These are phyloP conservation scores for Plasmodium sp. DNA, from an alignment of 169 alveolate species.

Conservation along the genomic window DNA sequence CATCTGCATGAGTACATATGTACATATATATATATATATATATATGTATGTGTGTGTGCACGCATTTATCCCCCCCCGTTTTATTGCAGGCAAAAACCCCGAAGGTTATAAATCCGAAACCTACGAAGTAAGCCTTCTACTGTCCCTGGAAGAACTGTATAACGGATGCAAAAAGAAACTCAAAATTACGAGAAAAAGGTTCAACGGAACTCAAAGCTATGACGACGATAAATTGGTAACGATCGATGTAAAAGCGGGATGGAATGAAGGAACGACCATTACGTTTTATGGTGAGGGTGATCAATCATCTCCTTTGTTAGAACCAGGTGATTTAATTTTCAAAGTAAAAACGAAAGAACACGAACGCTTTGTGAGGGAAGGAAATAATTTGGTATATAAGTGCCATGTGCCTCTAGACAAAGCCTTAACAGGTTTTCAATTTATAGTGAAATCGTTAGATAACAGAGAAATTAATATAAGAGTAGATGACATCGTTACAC, in stretches of 20 bases:
- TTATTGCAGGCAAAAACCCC: neutral
- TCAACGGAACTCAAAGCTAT: constrained; percentile 76
- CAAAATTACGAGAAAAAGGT: constrained; percentile 86
- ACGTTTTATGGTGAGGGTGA: constrained; percentile 88
- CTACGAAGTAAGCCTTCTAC: constrained; percentile 84
- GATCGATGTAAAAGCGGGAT: constrained; percentile 88
- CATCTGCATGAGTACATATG: neutral
- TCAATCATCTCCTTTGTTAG: constrained; percentile 82
- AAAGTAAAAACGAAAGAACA: constrained; percentile 82
- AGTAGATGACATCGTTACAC: constrained; percentile 86
- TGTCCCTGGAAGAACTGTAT: constrained; percentile 83
- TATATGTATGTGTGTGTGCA: neutral
- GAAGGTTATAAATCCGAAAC: constrained; percentile 24
- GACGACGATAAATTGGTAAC: constrained; percentile 87
- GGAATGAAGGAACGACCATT: constrained; percentile 89
- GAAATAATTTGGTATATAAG: constrained; percentile 84
- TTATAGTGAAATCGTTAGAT: constrained; percentile 87
- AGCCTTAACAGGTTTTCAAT: constrained; percentile 88
- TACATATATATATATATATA: neutral
- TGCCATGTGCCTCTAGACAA: constrained; percentile 85
- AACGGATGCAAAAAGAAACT: constrained; percentile 85
- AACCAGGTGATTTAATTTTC: constrained; percentile 88
- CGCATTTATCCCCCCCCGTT: neutral
- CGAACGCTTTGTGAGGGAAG: constrained; percentile 83
- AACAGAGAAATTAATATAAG: constrained; percentile 85